A percentile compares a stretch with the other conserved stretches of the same genome.
phyloP scores from a whole-genome alignment of 129 eudicot species.

The Arctium lappa region DNA sequence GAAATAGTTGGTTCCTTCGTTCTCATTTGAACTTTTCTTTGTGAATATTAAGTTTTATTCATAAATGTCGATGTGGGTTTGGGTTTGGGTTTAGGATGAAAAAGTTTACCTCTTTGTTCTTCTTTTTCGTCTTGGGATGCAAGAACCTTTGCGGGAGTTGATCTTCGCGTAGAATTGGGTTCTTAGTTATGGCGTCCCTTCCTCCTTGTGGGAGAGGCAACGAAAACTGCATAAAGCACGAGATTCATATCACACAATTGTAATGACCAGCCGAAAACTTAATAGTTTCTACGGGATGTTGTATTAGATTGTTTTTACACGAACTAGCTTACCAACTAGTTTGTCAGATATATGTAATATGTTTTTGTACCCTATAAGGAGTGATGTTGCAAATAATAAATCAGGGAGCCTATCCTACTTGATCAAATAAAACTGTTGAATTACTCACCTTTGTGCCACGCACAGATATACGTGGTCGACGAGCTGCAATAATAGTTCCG shows the following conservation, averaged over 20 bases:
- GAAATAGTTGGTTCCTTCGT: neutral
- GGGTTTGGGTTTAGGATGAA: neutral
- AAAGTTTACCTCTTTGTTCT: constrained; percentile 57
- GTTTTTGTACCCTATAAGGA: no score
- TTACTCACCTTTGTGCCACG: constrained; percentile 82
- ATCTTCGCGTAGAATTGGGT: constrained; percentile 90
- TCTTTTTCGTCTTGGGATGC: constrained; percentile 80
- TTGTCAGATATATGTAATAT: no score
- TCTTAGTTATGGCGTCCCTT: constrained; percentile 79
- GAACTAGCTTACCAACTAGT: no score
- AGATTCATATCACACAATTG: neutral
- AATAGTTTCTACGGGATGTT: neutral
- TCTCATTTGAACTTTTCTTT: neutral
- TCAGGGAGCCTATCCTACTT: neutral
- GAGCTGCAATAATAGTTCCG: constrained; percentile 74
- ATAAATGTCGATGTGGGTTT: neutral
- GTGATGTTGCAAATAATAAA: neutral
- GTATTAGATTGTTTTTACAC: neutral
- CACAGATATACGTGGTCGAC: constrained; percentile 69
- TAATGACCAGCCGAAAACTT: neutral
- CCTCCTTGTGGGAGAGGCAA: constrained; percentile 95
- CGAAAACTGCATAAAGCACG: constrained; percentile 61
- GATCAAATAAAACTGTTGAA: neutral
- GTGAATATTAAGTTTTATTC: neutral
- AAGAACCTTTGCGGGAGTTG: constrained; percentile 73